Evolutionary conservation across 257 asterid species (phyloP).

Genomic region (Knoxia roxburghii): DNA sequence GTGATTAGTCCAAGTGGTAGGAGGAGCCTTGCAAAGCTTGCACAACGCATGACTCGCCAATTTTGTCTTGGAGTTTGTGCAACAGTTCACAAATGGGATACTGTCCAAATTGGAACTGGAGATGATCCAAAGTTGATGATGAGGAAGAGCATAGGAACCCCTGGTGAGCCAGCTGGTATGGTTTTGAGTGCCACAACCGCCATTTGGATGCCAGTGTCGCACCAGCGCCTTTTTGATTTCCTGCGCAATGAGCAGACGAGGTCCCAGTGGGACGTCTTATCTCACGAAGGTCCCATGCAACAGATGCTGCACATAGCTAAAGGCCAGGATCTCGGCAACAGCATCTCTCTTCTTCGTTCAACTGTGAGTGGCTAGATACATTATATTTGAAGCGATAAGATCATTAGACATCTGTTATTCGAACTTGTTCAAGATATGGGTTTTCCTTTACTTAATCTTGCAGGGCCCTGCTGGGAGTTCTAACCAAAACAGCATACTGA

Average conservation of each 20-base stretch:
- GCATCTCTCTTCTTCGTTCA: constrained; percentile 47
- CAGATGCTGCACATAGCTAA: constrained; percentile 53
- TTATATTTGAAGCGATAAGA: not conserved
- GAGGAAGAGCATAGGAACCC: constrained; percentile 50
- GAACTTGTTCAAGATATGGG: not conserved
- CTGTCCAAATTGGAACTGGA: constrained; percentile 38
- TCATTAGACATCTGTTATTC: not conserved
- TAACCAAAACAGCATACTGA: constrained; percentile 38
- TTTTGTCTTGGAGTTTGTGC: constrained; percentile 65
- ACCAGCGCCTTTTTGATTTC: constrained; percentile 46
- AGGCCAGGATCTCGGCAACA: constrained; percentile 60
- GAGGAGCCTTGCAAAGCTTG: constrained; percentile 56
- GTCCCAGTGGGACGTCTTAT: constrained; percentile 69
- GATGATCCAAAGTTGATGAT: constrained; percentile 55
- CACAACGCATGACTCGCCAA: constrained; percentile 67
- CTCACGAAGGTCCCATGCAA: constrained; percentile 59
- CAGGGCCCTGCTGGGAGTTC: constrained; percentile 36
- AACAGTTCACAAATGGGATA: constrained; percentile 65
- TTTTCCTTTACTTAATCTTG: constrained; percentile 12
- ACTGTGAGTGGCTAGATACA: constrained; percentile 41
- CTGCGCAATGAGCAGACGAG: constrained; percentile 53
- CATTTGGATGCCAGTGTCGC: constrained; percentile 64
- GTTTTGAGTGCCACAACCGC: constrained; percentile 72
- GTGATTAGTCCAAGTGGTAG: constrained; percentile 46
- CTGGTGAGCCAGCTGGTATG: constrained; percentile 72